These are phyloP conservation scores for Corniculantispora saksenae DNA, from an alignment of 2,329 filamentous ascomycete genomes.

Conservation along the genomic window DNA sequence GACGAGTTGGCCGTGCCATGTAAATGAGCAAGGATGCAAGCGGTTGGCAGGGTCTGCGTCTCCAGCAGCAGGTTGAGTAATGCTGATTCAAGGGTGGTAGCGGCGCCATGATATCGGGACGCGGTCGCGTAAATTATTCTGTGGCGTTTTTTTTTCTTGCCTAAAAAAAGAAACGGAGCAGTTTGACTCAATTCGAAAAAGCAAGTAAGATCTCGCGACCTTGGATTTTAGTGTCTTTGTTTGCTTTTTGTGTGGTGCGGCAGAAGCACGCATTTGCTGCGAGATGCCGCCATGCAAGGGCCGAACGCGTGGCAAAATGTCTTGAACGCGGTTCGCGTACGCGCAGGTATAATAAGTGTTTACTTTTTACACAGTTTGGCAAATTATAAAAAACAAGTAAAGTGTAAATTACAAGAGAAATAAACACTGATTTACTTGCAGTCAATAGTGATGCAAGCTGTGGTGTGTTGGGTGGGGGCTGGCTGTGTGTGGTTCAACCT, in stretches of 20 bases:
- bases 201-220: neutral
- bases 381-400: neutral
- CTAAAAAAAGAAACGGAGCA: neutral
- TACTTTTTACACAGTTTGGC: neutral
- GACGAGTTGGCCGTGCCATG: neutral
- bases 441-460: no score
- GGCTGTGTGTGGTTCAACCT: neutral
- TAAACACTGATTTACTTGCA: no score
- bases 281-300: neutral
- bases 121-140: neutral
- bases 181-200: neutral
- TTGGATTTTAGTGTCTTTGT: neutral
- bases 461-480: neutral
- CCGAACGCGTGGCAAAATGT: neutral
- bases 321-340: neutral
- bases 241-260: neutral
- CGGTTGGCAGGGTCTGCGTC: no score
- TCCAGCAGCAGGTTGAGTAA: neutral
- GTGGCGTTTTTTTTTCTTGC: neutral
- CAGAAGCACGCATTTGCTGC: no score
- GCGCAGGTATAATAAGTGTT: neutral
- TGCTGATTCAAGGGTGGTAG: neutral
- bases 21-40: neutral
- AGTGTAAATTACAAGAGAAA: neutral
- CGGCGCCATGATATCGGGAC: no score